Percentiles rank a stretch among this genome's conserved stretches.
Evolutionary conservation across 2,329 filamentous ascomycete species (phyloP).

Genomic region (Aspergillus arachidicola): DNA sequence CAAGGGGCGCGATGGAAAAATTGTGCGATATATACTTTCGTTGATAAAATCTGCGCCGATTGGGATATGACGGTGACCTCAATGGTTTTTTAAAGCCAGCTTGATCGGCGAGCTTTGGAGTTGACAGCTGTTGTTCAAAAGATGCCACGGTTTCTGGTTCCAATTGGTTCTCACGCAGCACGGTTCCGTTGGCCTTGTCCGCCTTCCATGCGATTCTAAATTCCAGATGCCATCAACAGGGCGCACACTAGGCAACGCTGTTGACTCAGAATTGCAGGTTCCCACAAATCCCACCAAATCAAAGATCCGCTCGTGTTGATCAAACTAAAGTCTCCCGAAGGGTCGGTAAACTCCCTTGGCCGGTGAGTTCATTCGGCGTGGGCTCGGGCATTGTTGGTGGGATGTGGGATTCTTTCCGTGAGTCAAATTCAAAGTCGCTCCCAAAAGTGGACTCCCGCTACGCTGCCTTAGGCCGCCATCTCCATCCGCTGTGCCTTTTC

Average conservation of each 20-base stretch:
- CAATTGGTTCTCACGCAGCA: background rate
- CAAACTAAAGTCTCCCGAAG: too few relatives aligned
- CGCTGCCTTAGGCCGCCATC: background rate
- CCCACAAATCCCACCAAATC: background rate
- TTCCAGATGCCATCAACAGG: slow-evolving; percentile 29
- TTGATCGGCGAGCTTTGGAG: slow-evolving; percentile 1
- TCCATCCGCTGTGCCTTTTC: background rate
- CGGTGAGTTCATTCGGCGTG: background rate
- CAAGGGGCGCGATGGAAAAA: background rate
- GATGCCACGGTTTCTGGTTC: slow-evolving; percentile 10
- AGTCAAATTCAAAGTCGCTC: background rate
- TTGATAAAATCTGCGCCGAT: background rate
- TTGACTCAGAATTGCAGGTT: background rate
- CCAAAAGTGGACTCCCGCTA: background rate
- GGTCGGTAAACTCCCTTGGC: background rate
- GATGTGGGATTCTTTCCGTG: background rate
- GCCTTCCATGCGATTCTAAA: slow-evolving; percentile 39
- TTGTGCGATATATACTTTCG: background rate
- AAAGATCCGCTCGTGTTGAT: background rate
- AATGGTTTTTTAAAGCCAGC: background rate
- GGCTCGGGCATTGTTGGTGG: background rate
- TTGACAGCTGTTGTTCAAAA: slow-evolving; percentile 4
- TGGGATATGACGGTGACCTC: background rate
- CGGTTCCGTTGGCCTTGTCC: slow-evolving; percentile 11
- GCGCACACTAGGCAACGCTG: slow-evolving; percentile 22